A percentile compares a stretch with the other conserved stretches of the same genome.
These are phyloP conservation scores for Blastobotrys persicus DNA, from an alignment of 1,139 yeast species.

Conservation along the genomic window DNA sequence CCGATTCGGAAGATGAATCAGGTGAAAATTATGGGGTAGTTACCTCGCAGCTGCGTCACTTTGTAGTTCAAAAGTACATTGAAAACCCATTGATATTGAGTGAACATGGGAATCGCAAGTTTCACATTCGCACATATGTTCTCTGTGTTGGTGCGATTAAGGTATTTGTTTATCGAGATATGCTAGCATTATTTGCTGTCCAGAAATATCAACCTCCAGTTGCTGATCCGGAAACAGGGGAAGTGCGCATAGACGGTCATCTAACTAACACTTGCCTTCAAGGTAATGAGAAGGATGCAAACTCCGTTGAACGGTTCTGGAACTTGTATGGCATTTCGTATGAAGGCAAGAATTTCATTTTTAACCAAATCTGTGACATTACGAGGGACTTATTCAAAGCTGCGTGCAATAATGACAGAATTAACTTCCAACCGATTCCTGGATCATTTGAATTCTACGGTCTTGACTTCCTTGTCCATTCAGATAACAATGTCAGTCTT, in stretches of 20 bases:
- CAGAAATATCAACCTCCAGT: slow-evolving; percentile 46
- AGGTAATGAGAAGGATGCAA: slow-evolving; percentile 44
- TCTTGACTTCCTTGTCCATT: slow-evolving; percentile 73
- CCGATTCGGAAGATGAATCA: slow-evolving; percentile 46
- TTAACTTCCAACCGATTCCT: slow-evolving; percentile 82
- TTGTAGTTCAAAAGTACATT: slow-evolving; percentile 80
- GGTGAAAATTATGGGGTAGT: slow-evolving; percentile 56
- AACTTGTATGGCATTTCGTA: slow-evolving; percentile 48
- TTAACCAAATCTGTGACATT: slow-evolving; percentile 55
- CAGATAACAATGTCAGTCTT: slow-evolving; percentile 51
- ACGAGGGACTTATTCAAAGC: slow-evolving; percentile 78
- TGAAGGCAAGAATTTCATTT: slow-evolving; percentile 44
- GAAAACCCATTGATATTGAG: slow-evolving; percentile 62
- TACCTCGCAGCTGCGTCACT: slow-evolving; percentile 85
- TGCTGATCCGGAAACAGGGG: slow-evolving; percentile 24
- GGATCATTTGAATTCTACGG: slow-evolving; percentile 90
- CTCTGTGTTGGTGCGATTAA: slow-evolving; percentile 67
- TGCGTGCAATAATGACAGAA: slow-evolving; percentile 71
- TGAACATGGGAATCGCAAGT: slow-evolving; percentile 65
- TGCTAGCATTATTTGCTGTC: slow-evolving; percentile 78
- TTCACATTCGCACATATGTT: slow-evolving; percentile 87
- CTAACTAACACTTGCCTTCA: slow-evolving; percentile 93
- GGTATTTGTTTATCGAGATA: slow-evolving; percentile 75
- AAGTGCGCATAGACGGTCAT: slow-evolving; percentile 59
- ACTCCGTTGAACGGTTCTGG: slow-evolving; percentile 68